Percentiles rank a stretch among this genome's conserved stretches.
These are phyloP conservation scores for Cladosporium sp. DNA, from an alignment of 2,329 filamentous ascomycete species.

Conservation along the genomic window DNA sequence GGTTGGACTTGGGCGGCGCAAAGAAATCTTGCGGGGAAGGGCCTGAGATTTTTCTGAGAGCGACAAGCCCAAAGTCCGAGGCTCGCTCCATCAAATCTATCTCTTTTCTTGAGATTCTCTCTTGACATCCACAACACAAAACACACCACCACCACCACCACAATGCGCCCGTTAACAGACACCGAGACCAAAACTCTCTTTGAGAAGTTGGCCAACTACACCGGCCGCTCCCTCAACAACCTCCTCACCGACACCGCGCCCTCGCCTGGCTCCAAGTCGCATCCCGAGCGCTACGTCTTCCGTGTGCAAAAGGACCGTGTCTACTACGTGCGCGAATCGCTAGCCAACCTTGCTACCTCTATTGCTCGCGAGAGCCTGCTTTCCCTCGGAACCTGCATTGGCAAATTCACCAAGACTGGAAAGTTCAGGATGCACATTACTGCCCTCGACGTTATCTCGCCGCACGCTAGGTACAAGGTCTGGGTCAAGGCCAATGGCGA, in stretches of 20 bases:
- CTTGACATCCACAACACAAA: not conserved
- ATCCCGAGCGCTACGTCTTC: slow-evolving; percentile 73
- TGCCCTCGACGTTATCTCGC: slow-evolving; percentile 79
- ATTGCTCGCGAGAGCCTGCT: slow-evolving; percentile 77
- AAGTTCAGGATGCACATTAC: slow-evolving; percentile 96
- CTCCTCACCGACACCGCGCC: slow-evolving; percentile 48
- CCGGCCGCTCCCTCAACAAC: slow-evolving; percentile 77
- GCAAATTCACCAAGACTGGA: slow-evolving; percentile 93
- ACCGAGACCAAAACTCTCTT: slow-evolving; percentile 76
- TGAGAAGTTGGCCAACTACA: slow-evolving; percentile 90
- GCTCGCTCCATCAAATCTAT: too few relatives aligned
- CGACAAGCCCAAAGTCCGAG: slow-evolving; percentile 4
- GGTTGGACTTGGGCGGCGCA: too few relatives aligned
- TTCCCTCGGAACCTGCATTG: slow-evolving; percentile 82
- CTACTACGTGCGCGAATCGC: slow-evolving; percentile 84
- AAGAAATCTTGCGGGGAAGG: not conserved
- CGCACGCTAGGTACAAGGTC: slow-evolving; percentile 91
- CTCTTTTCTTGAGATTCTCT: not conserved
- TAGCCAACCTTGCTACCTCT: slow-evolving; percentile 87
- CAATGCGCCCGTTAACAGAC: slow-evolving; percentile 78
- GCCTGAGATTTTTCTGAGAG: not conserved
- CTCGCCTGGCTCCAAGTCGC: slow-evolving; percentile 50
- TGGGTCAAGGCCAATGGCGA: slow-evolving; percentile 96
- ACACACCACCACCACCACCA: too few relatives aligned
- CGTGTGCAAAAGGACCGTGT: slow-evolving; percentile 76